phyloP scores from a whole-genome alignment of 306 rosid genomes.

The Senna siamea region DNA sequence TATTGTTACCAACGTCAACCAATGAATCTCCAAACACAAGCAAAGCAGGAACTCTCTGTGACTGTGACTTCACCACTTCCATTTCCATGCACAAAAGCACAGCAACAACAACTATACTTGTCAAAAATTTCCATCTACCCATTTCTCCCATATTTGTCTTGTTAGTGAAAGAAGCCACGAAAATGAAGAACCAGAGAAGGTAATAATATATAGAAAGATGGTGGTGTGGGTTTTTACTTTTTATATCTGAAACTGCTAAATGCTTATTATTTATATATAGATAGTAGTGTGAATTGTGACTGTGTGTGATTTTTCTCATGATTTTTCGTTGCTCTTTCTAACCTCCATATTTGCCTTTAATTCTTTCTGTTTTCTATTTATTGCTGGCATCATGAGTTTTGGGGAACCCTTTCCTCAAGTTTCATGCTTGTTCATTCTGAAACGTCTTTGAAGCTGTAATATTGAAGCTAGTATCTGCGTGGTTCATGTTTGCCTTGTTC shows the following conservation, averaged over 20 bases:
- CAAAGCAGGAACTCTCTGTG: slow-evolving; percentile 66
- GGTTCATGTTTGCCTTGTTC: not conserved
- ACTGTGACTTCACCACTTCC: slow-evolving; percentile 32
- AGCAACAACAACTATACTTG: not conserved
- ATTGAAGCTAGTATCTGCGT: not conserved
- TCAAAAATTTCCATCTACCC: not conserved
- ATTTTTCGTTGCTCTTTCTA: not conserved
- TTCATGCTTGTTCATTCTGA: slow-evolving; percentile 2
- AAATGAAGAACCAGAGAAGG: not conserved
- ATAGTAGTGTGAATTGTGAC: slow-evolving; percentile 5
- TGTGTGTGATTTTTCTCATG: slow-evolving; percentile 26
- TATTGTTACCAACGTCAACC: slow-evolving; percentile 89
- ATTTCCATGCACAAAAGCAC: slow-evolving; percentile 37
- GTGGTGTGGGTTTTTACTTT: not conserved
- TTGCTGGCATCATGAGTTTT: not conserved
- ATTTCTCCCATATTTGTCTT: not conserved
- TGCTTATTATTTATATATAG: not conserved
- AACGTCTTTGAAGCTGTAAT: not conserved
- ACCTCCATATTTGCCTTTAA: slow-evolving; percentile 21
- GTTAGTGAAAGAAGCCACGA: not conserved
- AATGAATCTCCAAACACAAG: slow-evolving; percentile 88
- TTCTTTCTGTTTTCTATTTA: not conserved
- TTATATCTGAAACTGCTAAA: slow-evolving; percentile 19
- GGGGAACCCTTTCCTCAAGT: slow-evolving; percentile 20
- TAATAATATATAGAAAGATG: not conserved